Evolutionary conservation across 2,329 filamentous ascomycete species (phyloP).

Genomic region (Pestalotiopsis sp.): DNA sequence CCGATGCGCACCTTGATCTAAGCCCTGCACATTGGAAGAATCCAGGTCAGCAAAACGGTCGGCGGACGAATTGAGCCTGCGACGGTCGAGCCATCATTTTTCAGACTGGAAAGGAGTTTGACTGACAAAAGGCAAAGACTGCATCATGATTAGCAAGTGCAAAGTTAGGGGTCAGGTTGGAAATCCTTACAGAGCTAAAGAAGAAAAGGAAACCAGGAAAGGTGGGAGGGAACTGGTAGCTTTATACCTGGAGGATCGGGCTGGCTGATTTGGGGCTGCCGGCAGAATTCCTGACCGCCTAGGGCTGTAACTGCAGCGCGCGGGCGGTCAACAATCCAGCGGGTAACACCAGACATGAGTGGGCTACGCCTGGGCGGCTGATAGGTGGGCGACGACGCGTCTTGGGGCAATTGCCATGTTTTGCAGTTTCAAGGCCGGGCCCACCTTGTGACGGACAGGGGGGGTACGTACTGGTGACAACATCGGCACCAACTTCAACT

Average conservation of each 20-base stretch:
- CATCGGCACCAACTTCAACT: background rate
- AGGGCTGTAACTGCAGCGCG: background rate
- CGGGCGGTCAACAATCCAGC: background rate
- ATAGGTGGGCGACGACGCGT: background rate
- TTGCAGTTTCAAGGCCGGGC: background rate
- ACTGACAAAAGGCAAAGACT: too few species aligned
- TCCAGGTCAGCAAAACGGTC: too few species aligned
- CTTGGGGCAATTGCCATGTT: background rate
- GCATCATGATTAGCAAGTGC: too few species aligned
- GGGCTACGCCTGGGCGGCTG: background rate
- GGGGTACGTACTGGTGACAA: background rate
- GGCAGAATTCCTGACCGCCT: conserved; percentile 6
- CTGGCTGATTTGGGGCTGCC: background rate
- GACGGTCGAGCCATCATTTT: too few species aligned
- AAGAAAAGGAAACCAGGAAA: too few species aligned
- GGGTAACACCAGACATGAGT: background rate
- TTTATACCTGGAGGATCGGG: background rate
- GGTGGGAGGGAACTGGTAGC: background rate
- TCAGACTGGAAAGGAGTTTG: too few species aligned
- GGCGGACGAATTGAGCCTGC: too few species aligned
- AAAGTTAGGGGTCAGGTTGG: too few species aligned
- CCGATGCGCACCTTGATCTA: too few species aligned
- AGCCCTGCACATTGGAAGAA: too few species aligned
- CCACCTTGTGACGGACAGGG: background rate
- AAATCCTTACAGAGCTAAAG: too few species aligned